Evolutionary conservation across 78 protist genomes (phyloP).

Genomic region (Pigoraptor vietnamica): DNA sequence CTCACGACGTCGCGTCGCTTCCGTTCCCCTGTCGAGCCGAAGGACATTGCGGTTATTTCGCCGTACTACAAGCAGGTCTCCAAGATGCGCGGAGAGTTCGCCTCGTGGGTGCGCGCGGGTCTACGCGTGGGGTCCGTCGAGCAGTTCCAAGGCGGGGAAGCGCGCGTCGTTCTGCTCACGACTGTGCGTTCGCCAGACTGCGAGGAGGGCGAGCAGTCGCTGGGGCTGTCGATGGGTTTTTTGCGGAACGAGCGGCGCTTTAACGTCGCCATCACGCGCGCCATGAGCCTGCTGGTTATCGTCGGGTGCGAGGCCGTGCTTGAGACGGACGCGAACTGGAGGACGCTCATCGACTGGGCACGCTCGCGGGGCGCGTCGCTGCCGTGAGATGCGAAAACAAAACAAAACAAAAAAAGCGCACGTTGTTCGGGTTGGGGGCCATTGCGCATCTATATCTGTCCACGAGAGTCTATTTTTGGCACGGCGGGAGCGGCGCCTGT

Average conservation of each 20-base stretch:
- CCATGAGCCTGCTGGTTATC: slow-evolving; percentile 19
- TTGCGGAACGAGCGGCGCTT: slow-evolving; percentile 5
- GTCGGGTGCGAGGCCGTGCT: slow-evolving; percentile 26
- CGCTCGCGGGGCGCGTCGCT: too few species aligned
- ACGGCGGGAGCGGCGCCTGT: too few species aligned
- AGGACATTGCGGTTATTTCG: background rate
- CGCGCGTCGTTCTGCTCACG: background rate
- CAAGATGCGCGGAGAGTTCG: background rate
- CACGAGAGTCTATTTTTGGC: too few species aligned
- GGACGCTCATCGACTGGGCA: background rate
- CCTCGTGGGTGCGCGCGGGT: background rate
- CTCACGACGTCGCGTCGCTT: background rate
- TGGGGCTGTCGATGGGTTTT: background rate
- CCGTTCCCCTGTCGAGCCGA: background rate
- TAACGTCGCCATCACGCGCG: slow-evolving; percentile 44
- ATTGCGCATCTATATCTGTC: too few species aligned
- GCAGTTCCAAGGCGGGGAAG: slow-evolving; percentile 16
- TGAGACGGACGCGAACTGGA: background rate
- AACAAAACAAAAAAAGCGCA: too few species aligned
- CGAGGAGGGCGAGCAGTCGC: background rate
- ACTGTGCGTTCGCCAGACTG: background rate
- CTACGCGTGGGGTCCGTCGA: slow-evolving; percentile 38
- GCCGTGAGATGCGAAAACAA: too few species aligned
- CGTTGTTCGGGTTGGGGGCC: too few species aligned
- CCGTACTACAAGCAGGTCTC: slow-evolving; percentile 10